phyloP scores from a whole-genome alignment of 2,329 filamentous ascomycete species.

The Cyphellophora europaea region DNA sequence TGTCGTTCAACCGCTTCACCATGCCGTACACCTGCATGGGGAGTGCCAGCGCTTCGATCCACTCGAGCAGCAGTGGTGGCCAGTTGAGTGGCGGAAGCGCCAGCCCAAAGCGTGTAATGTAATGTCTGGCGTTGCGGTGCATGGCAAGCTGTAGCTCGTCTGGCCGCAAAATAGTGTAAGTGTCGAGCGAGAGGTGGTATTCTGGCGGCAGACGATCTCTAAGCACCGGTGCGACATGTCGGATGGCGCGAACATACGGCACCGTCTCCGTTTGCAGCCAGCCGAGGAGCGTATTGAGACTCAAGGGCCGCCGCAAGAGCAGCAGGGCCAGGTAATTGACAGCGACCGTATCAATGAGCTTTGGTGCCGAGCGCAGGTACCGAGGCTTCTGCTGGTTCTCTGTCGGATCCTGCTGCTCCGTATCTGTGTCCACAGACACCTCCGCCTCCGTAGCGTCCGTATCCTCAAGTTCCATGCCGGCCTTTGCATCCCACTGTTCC shows the following conservation, averaged over 20 bases:
- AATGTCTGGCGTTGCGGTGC: slow-evolving; percentile 53
- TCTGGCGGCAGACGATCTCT: slow-evolving; percentile 33
- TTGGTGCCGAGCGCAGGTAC: too few relatives aligned
- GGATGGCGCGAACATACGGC: slow-evolving; percentile 57
- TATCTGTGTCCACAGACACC: slow-evolving; percentile 17
- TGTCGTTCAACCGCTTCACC: slow-evolving; percentile 45
- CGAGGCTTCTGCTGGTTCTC: too few relatives aligned
- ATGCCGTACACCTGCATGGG: slow-evolving; percentile 61
- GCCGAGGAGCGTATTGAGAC: slow-evolving; percentile 11
- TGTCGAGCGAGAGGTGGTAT: slow-evolving; percentile 30
- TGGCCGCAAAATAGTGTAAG: slow-evolving; percentile 31
- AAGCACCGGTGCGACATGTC: slow-evolving; percentile 33
- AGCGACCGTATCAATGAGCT: slow-evolving; percentile 63
- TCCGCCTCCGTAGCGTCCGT: neutral
- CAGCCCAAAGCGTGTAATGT: slow-evolving; percentile 59
- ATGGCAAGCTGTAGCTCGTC: slow-evolving; percentile 57
- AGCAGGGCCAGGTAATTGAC: slow-evolving; percentile 73
- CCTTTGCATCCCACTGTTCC: neutral
- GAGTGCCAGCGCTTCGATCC: slow-evolving; percentile 61
- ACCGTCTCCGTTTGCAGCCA: slow-evolving; percentile 63
- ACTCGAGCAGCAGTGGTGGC: slow-evolving; percentile 58
- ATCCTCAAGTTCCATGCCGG: neutral
- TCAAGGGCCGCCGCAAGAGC: slow-evolving; percentile 28
- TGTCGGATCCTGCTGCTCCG: too few relatives aligned
- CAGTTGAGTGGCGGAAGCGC: slow-evolving; percentile 64